phyloP scores from a whole-genome alignment of 768 basidiomycete genomes.

The Suillus occidentalis region DNA sequence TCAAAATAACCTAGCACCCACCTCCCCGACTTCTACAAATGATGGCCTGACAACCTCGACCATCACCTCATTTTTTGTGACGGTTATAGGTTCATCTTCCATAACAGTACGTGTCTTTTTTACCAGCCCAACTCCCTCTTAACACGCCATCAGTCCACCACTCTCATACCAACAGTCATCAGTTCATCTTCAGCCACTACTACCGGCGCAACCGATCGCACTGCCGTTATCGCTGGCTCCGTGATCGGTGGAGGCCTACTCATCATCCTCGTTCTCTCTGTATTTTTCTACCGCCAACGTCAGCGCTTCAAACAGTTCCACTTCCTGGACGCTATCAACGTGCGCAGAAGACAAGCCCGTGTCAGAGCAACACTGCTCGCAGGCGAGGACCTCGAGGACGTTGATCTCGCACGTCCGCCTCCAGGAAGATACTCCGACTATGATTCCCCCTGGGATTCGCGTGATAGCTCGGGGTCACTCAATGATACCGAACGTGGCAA shows the following conservation, averaged over 20 bases:
- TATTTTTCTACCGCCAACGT: constrained; percentile 39
- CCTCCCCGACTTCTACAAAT: constrained; percentile 10
- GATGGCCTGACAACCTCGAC: not conserved
- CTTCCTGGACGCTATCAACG: constrained; percentile 29
- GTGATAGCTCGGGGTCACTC: not conserved
- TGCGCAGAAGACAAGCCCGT: constrained; percentile 20
- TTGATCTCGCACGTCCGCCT: constrained; percentile 9
- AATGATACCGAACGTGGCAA: constrained; percentile 18
- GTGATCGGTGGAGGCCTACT: constrained; percentile 39
- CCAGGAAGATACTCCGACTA: constrained; percentile 20
- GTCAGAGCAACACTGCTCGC: constrained; percentile 24
- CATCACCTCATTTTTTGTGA: constrained; percentile 22
- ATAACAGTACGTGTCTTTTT: constrained; percentile 18
- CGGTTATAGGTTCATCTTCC: constrained; percentile 15
- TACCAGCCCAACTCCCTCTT: not conserved
- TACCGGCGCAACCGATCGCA: constrained; percentile 25
- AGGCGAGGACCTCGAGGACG: constrained; percentile 25
- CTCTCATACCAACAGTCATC: constrained; percentile 21
- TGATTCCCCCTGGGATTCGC: constrained; percentile 23
- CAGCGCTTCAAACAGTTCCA: constrained; percentile 36
- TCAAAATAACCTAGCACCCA: not conserved
- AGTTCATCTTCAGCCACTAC: not conserved
- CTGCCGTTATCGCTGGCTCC: constrained; percentile 43
- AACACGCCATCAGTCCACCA: constrained; percentile 14
- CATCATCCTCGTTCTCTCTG: constrained; percentile 35